phyloP scores from a whole-genome alignment of 192 early-diverging fungal genomes.

The Lunasporangiospora selenospora region DNA sequence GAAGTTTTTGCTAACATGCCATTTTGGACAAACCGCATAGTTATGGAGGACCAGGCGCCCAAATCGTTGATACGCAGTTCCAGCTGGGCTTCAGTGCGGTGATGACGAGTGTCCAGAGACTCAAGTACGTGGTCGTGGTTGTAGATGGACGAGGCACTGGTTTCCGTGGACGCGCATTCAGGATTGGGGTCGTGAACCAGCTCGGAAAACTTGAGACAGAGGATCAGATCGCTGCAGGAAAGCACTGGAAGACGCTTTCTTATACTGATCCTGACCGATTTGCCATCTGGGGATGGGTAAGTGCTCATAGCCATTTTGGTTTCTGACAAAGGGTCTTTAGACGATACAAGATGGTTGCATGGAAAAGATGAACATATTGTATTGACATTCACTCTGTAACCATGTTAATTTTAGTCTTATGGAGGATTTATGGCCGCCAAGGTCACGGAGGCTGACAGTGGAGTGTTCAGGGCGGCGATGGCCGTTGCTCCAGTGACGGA shows the following conservation, averaged over 20 bases:
- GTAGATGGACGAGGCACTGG: conserved; percentile 94
- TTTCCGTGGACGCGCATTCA: conserved; percentile 82
- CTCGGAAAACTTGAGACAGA: conserved; percentile 84
- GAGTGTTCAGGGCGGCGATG: conserved; percentile 85
- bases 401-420: no score
- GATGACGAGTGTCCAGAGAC: conserved; percentile 58
- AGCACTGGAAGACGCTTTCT: conserved; percentile 63
- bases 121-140: conserved; percentile 72
- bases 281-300: conserved; percentile 96
- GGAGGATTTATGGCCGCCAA: conserved; percentile 91
- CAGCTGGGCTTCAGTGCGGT: conserved; percentile 76
- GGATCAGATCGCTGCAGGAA: conserved; percentile 90
- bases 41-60: conserved; percentile 92
- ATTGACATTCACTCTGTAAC: no score
- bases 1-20: background rate
- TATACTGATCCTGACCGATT: conserved; percentile 84
- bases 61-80: conserved; percentile 73
- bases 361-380: no score
- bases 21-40: background rate
- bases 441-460: conserved; percentile 82
- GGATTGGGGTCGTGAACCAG: conserved; percentile 72
- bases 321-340: no score
- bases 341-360: no score
- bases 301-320: background rate
- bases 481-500: conserved; percentile 97